Percentiles rank a stretch among this genome's conserved stretches.
phyloP scores from a whole-genome alignment of 2,329 filamentous ascomycete genomes.

The Stagonosporopsis chrysanthemi region DNA sequence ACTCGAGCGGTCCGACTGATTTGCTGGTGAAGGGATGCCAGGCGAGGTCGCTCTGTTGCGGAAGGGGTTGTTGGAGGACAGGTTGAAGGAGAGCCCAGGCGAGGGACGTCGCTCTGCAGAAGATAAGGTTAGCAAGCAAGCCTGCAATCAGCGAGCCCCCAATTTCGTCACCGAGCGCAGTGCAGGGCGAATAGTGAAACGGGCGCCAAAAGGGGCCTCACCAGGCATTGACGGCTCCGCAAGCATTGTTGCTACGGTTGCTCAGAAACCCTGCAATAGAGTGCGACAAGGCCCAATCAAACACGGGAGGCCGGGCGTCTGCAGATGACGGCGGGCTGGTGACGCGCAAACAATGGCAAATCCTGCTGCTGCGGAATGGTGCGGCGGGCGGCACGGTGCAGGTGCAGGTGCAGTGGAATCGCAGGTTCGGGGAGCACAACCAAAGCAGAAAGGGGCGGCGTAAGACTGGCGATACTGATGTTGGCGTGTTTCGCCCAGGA shows the following conservation, averaged over 20 bases:
- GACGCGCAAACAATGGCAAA: conserved; percentile 30
- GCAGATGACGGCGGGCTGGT: conserved; percentile 29
- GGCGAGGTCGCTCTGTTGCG: conserved; percentile 75
- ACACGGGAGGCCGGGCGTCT: conserved; percentile 33
- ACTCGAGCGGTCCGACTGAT: conserved; percentile 41
- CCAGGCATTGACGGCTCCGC: conserved; percentile 53
- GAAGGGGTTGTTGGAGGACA: conserved; percentile 79
- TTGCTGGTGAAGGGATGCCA: conserved; percentile 43
- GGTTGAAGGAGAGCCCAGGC: conserved; percentile 67
- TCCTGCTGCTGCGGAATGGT: conserved; percentile 25
- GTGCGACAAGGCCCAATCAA: conserved; percentile 45
- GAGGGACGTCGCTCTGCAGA: conserved; percentile 57
- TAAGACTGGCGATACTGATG: conserved; percentile 46
- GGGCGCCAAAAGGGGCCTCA: conserved; percentile 45
- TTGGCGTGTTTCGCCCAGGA: conserved; percentile 34
- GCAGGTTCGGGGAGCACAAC: conserved; percentile 7
- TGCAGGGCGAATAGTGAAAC: conserved; percentile 42
- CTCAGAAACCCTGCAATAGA: conserved; percentile 41
- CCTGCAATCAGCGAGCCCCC: conserved; percentile 33
- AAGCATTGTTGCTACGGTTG: conserved; percentile 50
- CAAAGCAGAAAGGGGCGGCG: conserved; percentile 28
- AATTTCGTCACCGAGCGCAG: conserved; percentile 37
- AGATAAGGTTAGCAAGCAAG: conserved; percentile 22
- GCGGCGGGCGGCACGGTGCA: conserved; percentile 13
- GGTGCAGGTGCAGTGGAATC: conserved; percentile 5